phyloP scores from a whole-genome alignment of 176 grass and related monocot species.

The Juncus inflexus region DNA sequence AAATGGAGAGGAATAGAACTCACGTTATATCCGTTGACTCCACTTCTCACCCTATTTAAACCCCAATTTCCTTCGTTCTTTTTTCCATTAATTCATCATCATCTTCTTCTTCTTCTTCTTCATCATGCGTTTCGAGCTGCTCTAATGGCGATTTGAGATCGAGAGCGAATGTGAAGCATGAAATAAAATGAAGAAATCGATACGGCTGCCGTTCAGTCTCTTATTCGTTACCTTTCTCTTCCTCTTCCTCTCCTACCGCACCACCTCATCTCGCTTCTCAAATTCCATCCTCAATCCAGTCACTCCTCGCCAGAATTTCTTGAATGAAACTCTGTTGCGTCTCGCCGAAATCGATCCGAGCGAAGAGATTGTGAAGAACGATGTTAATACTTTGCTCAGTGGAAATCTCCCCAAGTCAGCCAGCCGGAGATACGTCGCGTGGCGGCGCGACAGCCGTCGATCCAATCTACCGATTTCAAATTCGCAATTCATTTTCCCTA shows the following conservation, averaged over 20 bases:
- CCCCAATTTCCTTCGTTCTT: too few relatives aligned
- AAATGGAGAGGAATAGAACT: too few relatives aligned
- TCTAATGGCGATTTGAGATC: constrained; percentile 6
- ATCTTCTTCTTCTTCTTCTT: constrained; percentile 1
- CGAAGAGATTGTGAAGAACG: constrained; percentile 43
- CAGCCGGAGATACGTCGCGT: constrained; percentile 15
- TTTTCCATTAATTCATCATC: not conserved
- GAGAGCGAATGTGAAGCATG: not conserved
- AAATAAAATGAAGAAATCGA: constrained; percentile 32
- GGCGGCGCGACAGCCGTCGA: constrained; percentile 41
- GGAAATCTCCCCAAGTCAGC: constrained; percentile 47
- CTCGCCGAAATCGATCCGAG: constrained; percentile 48
- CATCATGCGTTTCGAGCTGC: too few relatives aligned
- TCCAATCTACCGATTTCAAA: constrained; percentile 9
- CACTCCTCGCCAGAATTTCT: not conserved
- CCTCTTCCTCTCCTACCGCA: constrained; percentile 26
- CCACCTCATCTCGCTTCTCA: not conserved
- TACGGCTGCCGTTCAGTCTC: constrained; percentile 35
- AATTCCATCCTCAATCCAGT: not conserved
- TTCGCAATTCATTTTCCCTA: constrained; percentile 37
- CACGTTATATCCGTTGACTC: not conserved
- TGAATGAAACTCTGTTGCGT: constrained; percentile 66
- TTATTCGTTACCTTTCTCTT: constrained; percentile 28
- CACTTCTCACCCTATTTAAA: not conserved
- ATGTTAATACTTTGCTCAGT: constrained; percentile 65